phyloP scores from a whole-genome alignment of 2,329 filamentous ascomycete species.

The Neofusicoccum kwambonambiense region DNA sequence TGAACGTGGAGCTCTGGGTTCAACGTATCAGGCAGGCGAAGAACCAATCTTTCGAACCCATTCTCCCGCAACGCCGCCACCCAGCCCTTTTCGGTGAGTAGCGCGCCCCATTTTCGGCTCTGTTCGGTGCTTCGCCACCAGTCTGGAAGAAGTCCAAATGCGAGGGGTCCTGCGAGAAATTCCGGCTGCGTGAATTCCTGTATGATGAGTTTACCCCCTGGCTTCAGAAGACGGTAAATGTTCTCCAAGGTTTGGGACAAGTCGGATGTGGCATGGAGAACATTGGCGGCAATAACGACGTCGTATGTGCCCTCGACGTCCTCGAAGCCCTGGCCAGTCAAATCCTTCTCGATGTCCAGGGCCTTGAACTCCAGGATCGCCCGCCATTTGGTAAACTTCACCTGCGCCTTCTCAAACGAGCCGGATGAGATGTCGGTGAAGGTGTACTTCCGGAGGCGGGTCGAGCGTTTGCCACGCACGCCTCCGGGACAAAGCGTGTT shows the following conservation, averaged over 20 bases:
- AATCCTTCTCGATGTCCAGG: conserved; percentile 19
- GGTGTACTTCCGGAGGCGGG: conserved; percentile 19
- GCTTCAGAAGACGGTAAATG: conserved; percentile 26
- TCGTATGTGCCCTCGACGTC: conserved; percentile 20
- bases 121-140: conserved; percentile 20
- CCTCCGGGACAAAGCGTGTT: conserved; percentile 1
- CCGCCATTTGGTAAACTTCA: conserved; percentile 14
- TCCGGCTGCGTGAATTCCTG: conserved; percentile 14
- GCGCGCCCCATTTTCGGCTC: neutral
- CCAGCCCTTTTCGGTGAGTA: conserved; percentile 4
- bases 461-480: neutral
- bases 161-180: neutral
- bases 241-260: conserved; percentile 21
- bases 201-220: conserved; percentile 46
- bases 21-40: conserved; percentile 1
- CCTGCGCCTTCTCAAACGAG: conserved; percentile 21
- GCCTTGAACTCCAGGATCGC: conserved; percentile 3
- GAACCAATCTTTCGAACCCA: neutral
- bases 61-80: neutral
- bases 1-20: conserved; percentile 5
- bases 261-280: conserved; percentile 19
- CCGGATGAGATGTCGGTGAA: conserved; percentile 27
- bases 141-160: conserved; percentile 3
- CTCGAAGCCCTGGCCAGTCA: conserved; percentile 17
- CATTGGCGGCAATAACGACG: conserved; percentile 18